Conservation (phyloP, 768 basidiomycete species). For the Kwoniella sp. region DNA sequence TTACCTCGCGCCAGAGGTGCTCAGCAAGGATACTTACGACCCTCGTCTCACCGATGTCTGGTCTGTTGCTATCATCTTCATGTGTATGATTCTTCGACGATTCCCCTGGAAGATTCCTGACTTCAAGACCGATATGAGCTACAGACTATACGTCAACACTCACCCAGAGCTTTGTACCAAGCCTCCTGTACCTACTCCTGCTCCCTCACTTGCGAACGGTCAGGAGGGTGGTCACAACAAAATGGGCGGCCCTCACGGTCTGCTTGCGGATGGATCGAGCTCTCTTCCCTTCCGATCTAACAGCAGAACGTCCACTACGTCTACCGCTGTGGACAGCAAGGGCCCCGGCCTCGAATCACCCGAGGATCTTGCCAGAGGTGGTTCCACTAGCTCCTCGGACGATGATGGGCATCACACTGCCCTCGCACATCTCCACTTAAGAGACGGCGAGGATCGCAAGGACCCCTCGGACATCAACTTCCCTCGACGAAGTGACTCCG, state of each 20-base stretch:
- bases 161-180: conserved; percentile 80
- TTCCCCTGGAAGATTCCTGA: conserved; percentile 99
- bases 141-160: conserved; percentile 85
- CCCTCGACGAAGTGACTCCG: conserved; percentile 74
- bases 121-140: conserved; percentile 85
- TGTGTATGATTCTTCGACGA: conserved; percentile 95
- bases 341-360: conserved; percentile 10
- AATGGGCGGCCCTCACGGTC: conserved; percentile 38
- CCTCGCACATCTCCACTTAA: conserved; percentile 7
- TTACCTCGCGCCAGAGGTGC: conserved; percentile 95
- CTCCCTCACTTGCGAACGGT: conserved; percentile 42
- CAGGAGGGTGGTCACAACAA: conserved; percentile 26
- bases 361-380: conserved; percentile 2
- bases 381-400: conserved; percentile 14
- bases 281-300: conserved; percentile 45
- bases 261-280: conserved; percentile 46
- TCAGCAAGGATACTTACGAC: conserved; percentile 78
- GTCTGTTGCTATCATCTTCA: conserved; percentile 97
- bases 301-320: conserved; percentile 27
- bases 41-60: conserved; percentile 98
- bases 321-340: conserved; percentile 34
- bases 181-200: conserved; percentile 52
- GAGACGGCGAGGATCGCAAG: conserved; percentile 23
- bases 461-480: conserved; percentile 72
- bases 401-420: not conserved